Percentiles rank a stretch among this genome's conserved stretches.
phyloP scores from a whole-genome alignment of 768 basidiomycete species.

The Rossbeevera mucosa region DNA sequence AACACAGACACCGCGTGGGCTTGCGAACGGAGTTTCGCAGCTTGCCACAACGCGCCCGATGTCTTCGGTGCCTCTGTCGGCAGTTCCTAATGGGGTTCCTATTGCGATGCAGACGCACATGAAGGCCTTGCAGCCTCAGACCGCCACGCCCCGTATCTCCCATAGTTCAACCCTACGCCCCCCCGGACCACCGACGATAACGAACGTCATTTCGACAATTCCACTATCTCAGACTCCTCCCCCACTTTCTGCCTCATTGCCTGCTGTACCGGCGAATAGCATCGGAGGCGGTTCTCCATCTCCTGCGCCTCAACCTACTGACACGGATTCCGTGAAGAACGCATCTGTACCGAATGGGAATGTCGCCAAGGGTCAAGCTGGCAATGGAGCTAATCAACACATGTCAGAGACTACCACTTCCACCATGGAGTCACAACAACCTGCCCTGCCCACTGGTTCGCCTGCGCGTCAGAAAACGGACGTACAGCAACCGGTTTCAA shows the following conservation, averaged over 20 bases:
- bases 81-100: slow-evolving; percentile 43
- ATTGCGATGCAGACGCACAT: slow-evolving; percentile 57
- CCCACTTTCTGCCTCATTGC: slow-evolving; percentile 25
- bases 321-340: slow-evolving; percentile 35
- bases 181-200: slow-evolving; percentile 35
- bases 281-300: slow-evolving; percentile 27
- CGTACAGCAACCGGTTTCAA: slow-evolving; percentile 37
- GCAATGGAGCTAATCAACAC: slow-evolving; percentile 27
- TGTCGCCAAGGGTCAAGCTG: slow-evolving; percentile 27
- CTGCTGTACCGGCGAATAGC: slow-evolving; percentile 31
- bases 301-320: slow-evolving; percentile 39
- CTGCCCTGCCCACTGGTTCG: slow-evolving; percentile 27
- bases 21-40: slow-evolving; percentile 26
- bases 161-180: slow-evolving; percentile 36
- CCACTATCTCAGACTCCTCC: slow-evolving; percentile 33
- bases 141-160: slow-evolving; percentile 50
- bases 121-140: slow-evolving; percentile 56
- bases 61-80: slow-evolving; percentile 18
- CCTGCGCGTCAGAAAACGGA: slow-evolving; percentile 49
- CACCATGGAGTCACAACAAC: slow-evolving; percentile 19
- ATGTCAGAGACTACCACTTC: slow-evolving; percentile 11
- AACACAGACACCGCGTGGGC: slow-evolving; percentile 18
- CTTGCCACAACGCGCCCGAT: slow-evolving; percentile 21
- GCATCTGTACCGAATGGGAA: slow-evolving; percentile 16
- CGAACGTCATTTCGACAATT: slow-evolving; percentile 30